Evolutionary conservation across 1,284 basidiomycete species (phyloP).

Genomic region (Cutaneotrichosporon cavernicola): DNA sequence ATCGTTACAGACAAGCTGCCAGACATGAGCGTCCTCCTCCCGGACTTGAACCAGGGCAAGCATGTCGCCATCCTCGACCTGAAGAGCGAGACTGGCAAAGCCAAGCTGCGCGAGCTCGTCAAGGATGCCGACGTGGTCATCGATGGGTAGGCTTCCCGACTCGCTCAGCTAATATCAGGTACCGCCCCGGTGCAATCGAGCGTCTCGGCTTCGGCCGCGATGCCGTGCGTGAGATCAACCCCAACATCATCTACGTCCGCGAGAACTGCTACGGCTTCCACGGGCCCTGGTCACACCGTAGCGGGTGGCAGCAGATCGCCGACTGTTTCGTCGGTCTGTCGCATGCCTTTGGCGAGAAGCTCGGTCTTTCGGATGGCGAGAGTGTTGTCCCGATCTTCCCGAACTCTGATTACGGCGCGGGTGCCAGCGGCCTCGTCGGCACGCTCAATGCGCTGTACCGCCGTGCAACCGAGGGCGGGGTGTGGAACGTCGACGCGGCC

Average conservation of each 20-base stretch:
- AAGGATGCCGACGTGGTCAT: conserved; percentile 19
- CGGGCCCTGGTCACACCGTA: conserved; percentile 18
- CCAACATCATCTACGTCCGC: conserved; percentile 12
- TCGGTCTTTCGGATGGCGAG: conserved; percentile 10
- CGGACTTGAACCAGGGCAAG: conserved; percentile 22
- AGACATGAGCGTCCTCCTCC: conserved; percentile 13
- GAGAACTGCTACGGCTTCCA: conserved; percentile 26
- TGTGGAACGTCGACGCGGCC: conserved; percentile 15
- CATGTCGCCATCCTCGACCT: conserved; percentile 15
- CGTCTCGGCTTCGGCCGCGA: conserved; percentile 14
- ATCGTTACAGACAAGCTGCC: conserved; percentile 13
- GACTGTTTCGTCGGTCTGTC: conserved; percentile 15
- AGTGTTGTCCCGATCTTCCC: conserved; percentile 21
- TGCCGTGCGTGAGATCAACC: conserved; percentile 17
- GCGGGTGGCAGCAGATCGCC: conserved; percentile 23
- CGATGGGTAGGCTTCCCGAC: conserved; percentile 14
- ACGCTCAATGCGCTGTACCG: conserved; percentile 17
- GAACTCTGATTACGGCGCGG: conserved; percentile 18
- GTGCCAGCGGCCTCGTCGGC: conserved; percentile 14
- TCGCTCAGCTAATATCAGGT: neutral
- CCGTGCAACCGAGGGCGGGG: conserved; percentile 17
- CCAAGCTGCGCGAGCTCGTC: conserved; percentile 1
- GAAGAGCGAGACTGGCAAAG: conserved; percentile 13
- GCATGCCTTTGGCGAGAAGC: conserved; percentile 4
- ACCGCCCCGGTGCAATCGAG: conserved; percentile 19